Evolutionary conservation across 768 basidiomycete genomes (phyloP), one percentile per base, ranked within the genome.

Genomic region (Botryobasidium botryosum): DNA sequence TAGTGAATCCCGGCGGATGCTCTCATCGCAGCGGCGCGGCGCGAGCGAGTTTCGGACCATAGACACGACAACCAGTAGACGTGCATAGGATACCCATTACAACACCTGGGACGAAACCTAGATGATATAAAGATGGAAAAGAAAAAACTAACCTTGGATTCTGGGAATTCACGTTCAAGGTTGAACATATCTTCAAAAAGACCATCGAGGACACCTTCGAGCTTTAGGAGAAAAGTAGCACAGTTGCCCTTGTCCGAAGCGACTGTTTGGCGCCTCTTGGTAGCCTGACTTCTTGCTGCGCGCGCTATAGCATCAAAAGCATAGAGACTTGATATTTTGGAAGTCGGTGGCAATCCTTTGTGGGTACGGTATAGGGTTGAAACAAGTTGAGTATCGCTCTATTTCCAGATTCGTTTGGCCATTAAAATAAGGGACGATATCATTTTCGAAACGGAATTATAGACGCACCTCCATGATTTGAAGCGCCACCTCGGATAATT

Each of bases 281-380:
- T 75, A 36, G 68, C 74, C 38, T 75, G 68, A 47, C 67, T 66
- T 48, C 76, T 70, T 17, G 87, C 86, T 15, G 79, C 88, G 47
- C 92, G 77, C 35, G 86, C 74, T 49, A 99, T 69, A 17, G 91
- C 84, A 63, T 99, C 91, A 58, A 99, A 85, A 32, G 80, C 76
- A 62, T 97, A 99, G 40, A 99, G 68, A 62, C 87, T 88, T 31
- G 74, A 76, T 48, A 91, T 72, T 59, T 96, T 92, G 50, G 70
- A 68, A 8, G 69, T 53, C 13, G 72, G 61, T 3, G 75, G 63
- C 28, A 92, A 68, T 6, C 77, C 71, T 61, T 82, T 86, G 65
- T 96, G 91, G 7, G 79, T 81, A 46, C 84, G 80, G 61, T 85
- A 94, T 28, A 97, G 71, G 43, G 77, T 71, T 24, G 88, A 84